A percentile compares a stretch with the other conserved stretches of the same genome.
Evolutionary conservation across 805 yeast species (phyloP).

Genomic region (Candida verbasci): DNA sequence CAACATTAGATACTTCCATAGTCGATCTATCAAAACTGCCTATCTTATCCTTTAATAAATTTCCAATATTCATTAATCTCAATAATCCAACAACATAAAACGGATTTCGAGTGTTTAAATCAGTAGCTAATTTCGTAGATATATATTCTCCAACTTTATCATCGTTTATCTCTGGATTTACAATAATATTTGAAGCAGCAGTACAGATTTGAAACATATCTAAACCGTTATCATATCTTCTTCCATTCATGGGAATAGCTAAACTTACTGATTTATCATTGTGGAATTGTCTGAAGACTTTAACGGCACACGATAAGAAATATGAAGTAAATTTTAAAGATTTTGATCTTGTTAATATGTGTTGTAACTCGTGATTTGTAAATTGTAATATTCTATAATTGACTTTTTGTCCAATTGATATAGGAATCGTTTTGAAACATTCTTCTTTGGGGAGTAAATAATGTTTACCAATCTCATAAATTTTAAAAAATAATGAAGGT

Average conservation of each 20-base stretch:
- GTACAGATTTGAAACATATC: constrained; percentile 9
- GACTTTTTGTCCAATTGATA: constrained; percentile 6
- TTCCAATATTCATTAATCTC: constrained; percentile 9
- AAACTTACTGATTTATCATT: background rate
- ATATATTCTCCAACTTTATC: constrained; percentile 1
- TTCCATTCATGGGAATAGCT: constrained; percentile 12
- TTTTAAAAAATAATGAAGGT: constrained; percentile 3
- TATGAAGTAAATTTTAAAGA: constrained; percentile 18
- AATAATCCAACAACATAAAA: constrained; percentile 13
- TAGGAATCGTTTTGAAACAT: constrained; percentile 8
- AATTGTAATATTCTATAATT: constrained; percentile 12
- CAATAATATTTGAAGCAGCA: constrained; percentile 12
- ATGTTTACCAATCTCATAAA: constrained; percentile 1
- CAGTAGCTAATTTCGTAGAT: background rate
- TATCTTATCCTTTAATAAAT: constrained; percentile 7
- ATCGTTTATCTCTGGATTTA: constrained; percentile 3
- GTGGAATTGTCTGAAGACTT: constrained; percentile 9
- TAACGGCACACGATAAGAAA: constrained; percentile 12
- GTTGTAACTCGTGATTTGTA: constrained; percentile 8
- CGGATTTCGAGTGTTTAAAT: constrained; percentile 8
- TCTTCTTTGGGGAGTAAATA: background rate
- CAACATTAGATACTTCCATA: constrained; percentile 18
- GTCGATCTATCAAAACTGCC: constrained; percentile 11
- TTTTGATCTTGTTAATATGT: constrained; percentile 11
- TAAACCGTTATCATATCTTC: constrained; percentile 14